A percentile compares a stretch with the other conserved stretches of the same genome.
Evolutionary conservation across 306 rosid species (phyloP).

Genomic region (Sindora glabra): DNA sequence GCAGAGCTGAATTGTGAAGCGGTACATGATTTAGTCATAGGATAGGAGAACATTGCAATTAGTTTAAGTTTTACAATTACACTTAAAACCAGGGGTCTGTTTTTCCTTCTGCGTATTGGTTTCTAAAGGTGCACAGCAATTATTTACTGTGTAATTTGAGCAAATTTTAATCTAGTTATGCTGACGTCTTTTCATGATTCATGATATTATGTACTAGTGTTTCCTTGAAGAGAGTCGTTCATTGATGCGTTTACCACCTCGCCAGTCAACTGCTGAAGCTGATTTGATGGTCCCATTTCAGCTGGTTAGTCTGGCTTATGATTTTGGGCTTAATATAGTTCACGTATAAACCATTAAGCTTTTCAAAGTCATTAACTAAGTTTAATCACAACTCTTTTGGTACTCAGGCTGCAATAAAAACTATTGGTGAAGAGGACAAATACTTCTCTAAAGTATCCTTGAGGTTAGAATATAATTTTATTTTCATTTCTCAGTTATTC

Average conservation of each 20-base stretch:
- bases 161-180: neutral
- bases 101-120: neutral
- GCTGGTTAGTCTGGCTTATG: conserved; percentile 52
- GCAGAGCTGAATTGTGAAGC: conserved; percentile 8
- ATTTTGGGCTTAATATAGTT: conserved; percentile 9
- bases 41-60: neutral
- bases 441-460: conserved; percentile 80
- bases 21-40: neutral
- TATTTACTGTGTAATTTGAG: neutral
- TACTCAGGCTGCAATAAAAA: conserved; percentile 87
- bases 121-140: conserved; percentile 1
- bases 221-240: conserved; percentile 97
- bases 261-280: conserved; percentile 96
- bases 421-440: conserved; percentile 84
- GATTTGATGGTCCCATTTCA: conserved; percentile 96
- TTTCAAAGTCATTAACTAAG: conserved; percentile 4
- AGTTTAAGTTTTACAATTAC: neutral
- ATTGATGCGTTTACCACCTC: conserved; percentile 93
- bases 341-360: conserved; percentile 8
- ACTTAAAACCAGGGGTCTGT: neutral
- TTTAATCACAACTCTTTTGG: conserved; percentile 18
- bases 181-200: conserved; percentile 3
- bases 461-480: conserved; percentile 41
- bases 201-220: conserved; percentile 40
- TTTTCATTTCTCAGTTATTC: conserved; percentile 4